Evolutionary conservation across 2,329 filamentous ascomycete species (phyloP).

Genomic region (Fusarium solani-melongenae): DNA sequence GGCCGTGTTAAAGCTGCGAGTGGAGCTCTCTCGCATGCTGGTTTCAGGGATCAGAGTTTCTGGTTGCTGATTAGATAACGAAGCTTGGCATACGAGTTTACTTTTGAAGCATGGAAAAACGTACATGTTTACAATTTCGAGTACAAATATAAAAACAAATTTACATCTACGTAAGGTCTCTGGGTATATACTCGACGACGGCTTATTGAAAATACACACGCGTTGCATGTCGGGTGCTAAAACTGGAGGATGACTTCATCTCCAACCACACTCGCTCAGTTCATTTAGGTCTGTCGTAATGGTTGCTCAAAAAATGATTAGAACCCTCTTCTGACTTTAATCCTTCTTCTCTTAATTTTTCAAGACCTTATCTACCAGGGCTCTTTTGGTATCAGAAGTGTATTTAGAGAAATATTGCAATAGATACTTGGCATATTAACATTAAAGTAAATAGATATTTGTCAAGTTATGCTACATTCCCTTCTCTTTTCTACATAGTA

Average conservation of each 20-base stretch:
- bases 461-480: not conserved
- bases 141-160: not conserved
- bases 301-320: not conserved
- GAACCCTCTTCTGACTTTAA: not conserved
- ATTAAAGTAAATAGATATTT: not conserved
- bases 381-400: not conserved
- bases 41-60: conserved; percentile 12
- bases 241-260: not conserved
- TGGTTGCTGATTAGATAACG: conserved; percentile 42
- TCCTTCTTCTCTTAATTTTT: not conserved
- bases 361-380: not conserved
- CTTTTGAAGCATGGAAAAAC: not conserved
- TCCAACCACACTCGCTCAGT: not conserved
- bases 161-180: not conserved
- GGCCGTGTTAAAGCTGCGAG: not conserved
- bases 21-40: conserved; percentile 28
- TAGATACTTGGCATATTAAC: not conserved
- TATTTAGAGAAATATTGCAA: not conserved
- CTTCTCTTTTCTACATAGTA: not conserved
- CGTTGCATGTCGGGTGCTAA: not conserved
- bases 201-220: not conserved
- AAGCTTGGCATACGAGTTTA: conserved; percentile 9
- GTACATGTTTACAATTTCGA: not conserved
- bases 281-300: not conserved
- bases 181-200: not conserved